Base-by-base conservation (phyloP, 306 rosid genomes). In the Betula pendula region DNA sequence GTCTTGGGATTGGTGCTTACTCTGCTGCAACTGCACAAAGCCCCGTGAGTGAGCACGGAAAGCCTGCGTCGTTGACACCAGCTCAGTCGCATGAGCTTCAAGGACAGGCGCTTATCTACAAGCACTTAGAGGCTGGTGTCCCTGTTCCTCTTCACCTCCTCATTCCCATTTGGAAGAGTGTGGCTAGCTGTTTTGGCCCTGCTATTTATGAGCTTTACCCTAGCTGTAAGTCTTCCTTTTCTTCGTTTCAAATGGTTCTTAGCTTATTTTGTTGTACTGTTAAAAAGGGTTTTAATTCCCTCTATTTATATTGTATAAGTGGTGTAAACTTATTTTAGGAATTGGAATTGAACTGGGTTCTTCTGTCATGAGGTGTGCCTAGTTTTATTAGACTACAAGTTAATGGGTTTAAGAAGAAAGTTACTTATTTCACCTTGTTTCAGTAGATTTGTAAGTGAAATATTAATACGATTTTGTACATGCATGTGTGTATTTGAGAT, bases 21-120 rank as follows among this genome's bases (percentile, higher is more conserved):
- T 71, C 87, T 62, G 49, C 73, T 72, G 25, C 85, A 60, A 43
- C 70, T 55, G 52, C 58, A 55, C 22, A 29, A 71, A 75, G 42
- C 81, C 65, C 35, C 58, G 79, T 77, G 50, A n/a, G 42, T 49
- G 40, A 65, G 71, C 25, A 55, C 63, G 55, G 68, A 63, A 79
- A 83, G 44, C 70, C 65, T 20, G 66, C 50, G 77, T 12, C 66
- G 51, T 84, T 90, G 42, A 86, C 96, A 14, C 75, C 75, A 59
- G 77, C 77, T 52, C 96, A 92, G 83, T 81, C 79, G 89, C 75
- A 80, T 55, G 97, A 94, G 85, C 86, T 94, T 75, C 73, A 81
- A 11, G 86, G 77, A 33, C 97, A 94, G 84, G 71, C 84, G 76
- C 70, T 82, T 71, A 89, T 91, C 78, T 86, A 84, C 80, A 87